A percentile compares a stretch with the other conserved stretches of the same genome.
Evolutionary conservation across 441 rosid species (phyloP).

Genomic region (Brassica hybrid): DNA sequence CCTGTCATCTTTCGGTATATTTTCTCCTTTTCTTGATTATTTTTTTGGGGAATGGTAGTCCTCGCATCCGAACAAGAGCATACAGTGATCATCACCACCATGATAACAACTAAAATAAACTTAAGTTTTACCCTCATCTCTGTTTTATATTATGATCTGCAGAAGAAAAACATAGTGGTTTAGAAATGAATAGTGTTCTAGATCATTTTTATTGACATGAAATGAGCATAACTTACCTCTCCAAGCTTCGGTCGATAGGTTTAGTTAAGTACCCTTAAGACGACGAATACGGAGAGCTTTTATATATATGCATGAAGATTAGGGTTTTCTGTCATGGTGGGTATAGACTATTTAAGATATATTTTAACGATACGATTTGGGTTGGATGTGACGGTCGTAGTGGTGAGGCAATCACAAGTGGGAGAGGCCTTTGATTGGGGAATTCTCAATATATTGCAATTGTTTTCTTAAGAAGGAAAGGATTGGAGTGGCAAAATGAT

Average conservation of each 20-base stretch:
- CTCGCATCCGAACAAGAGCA: constrained; percentile 31
- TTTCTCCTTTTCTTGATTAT: constrained; percentile 17
- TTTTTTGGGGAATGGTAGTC: background rate
- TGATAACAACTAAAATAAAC: constrained; percentile 3
- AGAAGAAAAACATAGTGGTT: constrained; percentile 13
- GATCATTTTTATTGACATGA: background rate
- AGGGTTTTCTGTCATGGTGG: constrained; percentile 24
- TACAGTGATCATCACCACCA: constrained; percentile 30
- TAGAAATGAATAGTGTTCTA: background rate
- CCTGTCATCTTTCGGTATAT: background rate
- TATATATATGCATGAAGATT: constrained; percentile 14
- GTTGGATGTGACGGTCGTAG: constrained; percentile 19
- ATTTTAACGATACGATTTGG: constrained; percentile 6
- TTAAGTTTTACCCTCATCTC: constrained; percentile 16
- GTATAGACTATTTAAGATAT: constrained; percentile 39
- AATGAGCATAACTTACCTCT: constrained; percentile 24
- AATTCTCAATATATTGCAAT: constrained; percentile 6
- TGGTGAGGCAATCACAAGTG: constrained; percentile 30
- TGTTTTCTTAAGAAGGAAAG: constrained; percentile 25
- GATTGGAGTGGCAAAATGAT: constrained; percentile 31
- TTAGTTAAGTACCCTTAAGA: constrained; percentile 9
- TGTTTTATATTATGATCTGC: constrained; percentile 11
- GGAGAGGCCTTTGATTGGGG: constrained; percentile 16
- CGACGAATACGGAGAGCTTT: constrained; percentile 6
- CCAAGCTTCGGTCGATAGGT: constrained; percentile 17